phyloP scores from a whole-genome alignment of 441 rosid genomes.

The Euphorbia celastroides region DNA sequence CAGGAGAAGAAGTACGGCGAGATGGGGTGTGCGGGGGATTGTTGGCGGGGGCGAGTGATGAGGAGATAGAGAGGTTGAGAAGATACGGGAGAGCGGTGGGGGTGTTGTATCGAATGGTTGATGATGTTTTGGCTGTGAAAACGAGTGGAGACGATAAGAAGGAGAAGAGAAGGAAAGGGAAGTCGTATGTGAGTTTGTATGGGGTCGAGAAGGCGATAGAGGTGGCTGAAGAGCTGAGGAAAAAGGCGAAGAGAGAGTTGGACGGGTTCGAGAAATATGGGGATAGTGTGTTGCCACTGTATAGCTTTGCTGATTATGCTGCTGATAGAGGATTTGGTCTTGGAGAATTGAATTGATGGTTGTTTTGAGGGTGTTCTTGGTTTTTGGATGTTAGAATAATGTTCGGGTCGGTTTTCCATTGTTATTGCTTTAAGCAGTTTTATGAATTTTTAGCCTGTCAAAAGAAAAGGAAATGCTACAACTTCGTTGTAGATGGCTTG shows the following conservation, averaged over 20 bases:
- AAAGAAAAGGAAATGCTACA: too few species aligned
- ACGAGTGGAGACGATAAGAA: constrained; percentile 16
- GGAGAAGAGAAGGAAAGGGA: constrained; percentile 35
- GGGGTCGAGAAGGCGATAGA: constrained; percentile 60
- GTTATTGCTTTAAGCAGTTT: too few species aligned
- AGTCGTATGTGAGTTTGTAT: constrained; percentile 44
- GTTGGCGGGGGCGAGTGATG: constrained; percentile 67
- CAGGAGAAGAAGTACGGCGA: constrained; percentile 86
- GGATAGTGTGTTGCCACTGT: constrained; percentile 49
- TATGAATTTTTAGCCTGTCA: too few species aligned
- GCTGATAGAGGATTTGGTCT: constrained; percentile 44
- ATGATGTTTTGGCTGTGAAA: constrained; percentile 48
- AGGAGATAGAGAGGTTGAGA: constrained; percentile 56
- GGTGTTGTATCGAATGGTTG: constrained; percentile 69
- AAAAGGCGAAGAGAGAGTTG: constrained; percentile 57
- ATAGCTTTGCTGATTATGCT: constrained; percentile 82
- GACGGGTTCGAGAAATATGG: constrained; percentile 59
- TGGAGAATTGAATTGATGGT: constrained; percentile 23
- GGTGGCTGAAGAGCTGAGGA: constrained; percentile 59
- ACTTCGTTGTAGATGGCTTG: too few species aligned
- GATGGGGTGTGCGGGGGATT: constrained; percentile 89
- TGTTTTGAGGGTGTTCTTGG: too few species aligned
- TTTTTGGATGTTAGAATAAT: background rate
- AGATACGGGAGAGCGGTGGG: constrained; percentile 88
- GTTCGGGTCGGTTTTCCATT: background rate